phyloP scores from a whole-genome alignment of 257 asterid species.

The Solanum bulbocastanum region DNA sequence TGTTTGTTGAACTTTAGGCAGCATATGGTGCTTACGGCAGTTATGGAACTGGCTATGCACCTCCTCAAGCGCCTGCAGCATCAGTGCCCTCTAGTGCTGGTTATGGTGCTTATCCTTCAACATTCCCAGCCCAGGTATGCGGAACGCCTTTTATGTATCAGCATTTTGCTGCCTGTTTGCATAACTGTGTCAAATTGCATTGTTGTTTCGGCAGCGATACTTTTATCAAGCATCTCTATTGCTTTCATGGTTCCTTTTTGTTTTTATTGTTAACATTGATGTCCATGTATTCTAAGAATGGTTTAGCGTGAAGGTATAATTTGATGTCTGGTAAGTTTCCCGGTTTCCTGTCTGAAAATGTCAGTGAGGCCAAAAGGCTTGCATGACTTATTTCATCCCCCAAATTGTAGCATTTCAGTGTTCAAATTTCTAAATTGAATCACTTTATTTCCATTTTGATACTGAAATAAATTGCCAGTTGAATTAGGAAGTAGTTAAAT shows the following conservation, averaged over 20 bases:
- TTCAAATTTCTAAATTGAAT: not conserved
- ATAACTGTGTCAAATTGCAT: not conserved
- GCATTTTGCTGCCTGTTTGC: not conserved
- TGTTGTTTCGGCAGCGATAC: not conserved
- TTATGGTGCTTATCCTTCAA: slow-evolving; percentile 75
- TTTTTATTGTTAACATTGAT: not conserved
- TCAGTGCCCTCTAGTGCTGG: slow-evolving; percentile 66
- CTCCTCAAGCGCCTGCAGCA: slow-evolving; percentile 64
- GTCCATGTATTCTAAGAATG: not conserved
- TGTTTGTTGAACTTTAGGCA: slow-evolving; percentile 32
- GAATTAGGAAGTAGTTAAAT: not conserved
- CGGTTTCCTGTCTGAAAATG: not conserved
- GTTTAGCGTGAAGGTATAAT: not conserved
- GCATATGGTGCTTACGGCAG: slow-evolving; percentile 57
- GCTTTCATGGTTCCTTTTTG: not conserved
- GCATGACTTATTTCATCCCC: not conserved
- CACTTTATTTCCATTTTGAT: not conserved
- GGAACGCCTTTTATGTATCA: not conserved
- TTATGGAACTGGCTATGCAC: slow-evolving; percentile 58
- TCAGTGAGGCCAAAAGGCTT: not conserved
- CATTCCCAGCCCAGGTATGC: slow-evolving; percentile 74
- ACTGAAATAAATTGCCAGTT: not conserved
- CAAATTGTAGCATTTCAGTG: not conserved
- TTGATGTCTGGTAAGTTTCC: not conserved
- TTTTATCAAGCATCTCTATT: not conserved